phyloP scores from a whole-genome alignment of 2,329 filamentous ascomycete species.

The Trichoderma afroharzianum region DNA sequence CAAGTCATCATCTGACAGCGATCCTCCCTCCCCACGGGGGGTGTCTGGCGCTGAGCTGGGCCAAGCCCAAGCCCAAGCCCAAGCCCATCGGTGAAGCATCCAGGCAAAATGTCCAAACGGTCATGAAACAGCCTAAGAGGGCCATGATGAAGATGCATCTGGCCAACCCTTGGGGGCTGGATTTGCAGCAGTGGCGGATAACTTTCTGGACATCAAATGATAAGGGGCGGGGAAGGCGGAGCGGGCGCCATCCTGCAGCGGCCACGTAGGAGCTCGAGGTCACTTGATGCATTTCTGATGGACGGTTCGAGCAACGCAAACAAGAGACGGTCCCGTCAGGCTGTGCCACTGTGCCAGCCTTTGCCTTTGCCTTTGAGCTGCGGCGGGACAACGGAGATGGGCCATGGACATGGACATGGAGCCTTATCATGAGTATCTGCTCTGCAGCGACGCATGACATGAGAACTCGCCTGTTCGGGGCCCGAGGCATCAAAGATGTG shows the following conservation, averaged over 20 bases:
- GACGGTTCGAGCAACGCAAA: slow-evolving; percentile 2
- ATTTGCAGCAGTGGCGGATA: not conserved
- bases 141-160: not conserved
- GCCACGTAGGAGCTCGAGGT: slow-evolving; percentile 20
- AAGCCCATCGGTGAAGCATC: slow-evolving; percentile 12
- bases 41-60: not conserved
- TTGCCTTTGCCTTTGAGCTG: not conserved
- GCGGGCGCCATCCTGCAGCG: slow-evolving; percentile 18
- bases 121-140: slow-evolving; percentile 14
- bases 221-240: slow-evolving; percentile 14
- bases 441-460: not conserved
- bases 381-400: not conserved
- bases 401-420: not conserved
- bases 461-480: not conserved
- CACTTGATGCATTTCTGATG: slow-evolving; percentile 17
- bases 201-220: not conserved
- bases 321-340: not conserved
- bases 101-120: not conserved
- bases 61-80: not conserved
- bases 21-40: not conserved
- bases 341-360: not conserved
- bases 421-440: not conserved
- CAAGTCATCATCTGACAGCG: slow-evolving; percentile 12
- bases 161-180: slow-evolving; percentile 10
- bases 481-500: not conserved